Conservation (phyloP, 2,329 filamentous ascomycete genomes). For the Botrytis byssoidea region DNA sequence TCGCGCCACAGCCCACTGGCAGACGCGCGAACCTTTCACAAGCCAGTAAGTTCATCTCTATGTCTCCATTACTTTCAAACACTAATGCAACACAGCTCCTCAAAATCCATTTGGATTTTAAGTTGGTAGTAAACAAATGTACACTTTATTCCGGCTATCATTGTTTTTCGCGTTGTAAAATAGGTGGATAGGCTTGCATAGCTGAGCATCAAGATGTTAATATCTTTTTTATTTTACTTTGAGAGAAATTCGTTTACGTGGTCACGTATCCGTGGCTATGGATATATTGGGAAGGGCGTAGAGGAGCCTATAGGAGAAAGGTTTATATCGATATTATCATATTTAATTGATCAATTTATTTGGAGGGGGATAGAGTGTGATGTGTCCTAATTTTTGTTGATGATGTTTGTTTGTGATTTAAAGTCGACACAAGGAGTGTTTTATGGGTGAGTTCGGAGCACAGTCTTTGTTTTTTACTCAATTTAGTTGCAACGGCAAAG, state of each 20-base stretch:
- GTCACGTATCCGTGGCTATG: background rate
- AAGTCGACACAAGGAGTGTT: background rate
- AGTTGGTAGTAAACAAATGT: conserved; percentile 24
- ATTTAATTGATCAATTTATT: conserved; percentile 20
- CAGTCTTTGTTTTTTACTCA: background rate
- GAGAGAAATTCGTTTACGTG: conserved; percentile 5
- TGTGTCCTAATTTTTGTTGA: background rate
- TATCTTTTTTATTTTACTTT: conserved; percentile 23
- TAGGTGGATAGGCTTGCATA: conserved; percentile 34
- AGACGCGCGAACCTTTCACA: conserved; percentile 85
- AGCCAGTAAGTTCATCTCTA: conserved; percentile 71
- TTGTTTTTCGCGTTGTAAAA: conserved; percentile 33
- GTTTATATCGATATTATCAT: conserved; percentile 14
- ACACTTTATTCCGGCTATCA: conserved; percentile 29
- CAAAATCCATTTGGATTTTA: conserved; percentile 71
- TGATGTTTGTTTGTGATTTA: background rate
- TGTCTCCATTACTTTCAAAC: conserved; percentile 15
- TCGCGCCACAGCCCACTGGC: conserved; percentile 84
- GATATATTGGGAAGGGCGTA: conserved; percentile 3
- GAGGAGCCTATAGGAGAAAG: background rate
- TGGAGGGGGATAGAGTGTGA: background rate
- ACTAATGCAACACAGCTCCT: conserved; percentile 50
- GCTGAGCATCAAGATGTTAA: conserved; percentile 33
- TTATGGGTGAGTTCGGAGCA: background rate
- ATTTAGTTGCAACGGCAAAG: background rate